These are phyloP conservation scores for Schwanniomyces yamadae DNA, from an alignment of 805 yeast genomes.

Conservation along the genomic window DNA sequence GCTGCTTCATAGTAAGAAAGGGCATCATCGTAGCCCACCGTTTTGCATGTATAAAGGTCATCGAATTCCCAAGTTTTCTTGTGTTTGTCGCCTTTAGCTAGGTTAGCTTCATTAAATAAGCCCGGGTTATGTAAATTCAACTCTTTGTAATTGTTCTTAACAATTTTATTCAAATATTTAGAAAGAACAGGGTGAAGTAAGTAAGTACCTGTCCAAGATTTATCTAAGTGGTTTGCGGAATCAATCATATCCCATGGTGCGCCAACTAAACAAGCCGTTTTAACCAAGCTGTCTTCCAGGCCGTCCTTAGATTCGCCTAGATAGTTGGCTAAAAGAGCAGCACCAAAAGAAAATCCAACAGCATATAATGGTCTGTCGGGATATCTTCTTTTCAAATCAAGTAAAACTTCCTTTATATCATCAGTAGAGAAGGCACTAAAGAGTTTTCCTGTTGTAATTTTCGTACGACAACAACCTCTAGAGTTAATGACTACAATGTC, in stretches of 20 bases:
- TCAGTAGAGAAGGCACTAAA: slow-evolving; percentile 72
- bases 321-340: slow-evolving; percentile 67
- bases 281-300: slow-evolving; percentile 22
- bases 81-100: slow-evolving; percentile 15
- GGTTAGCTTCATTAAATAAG: slow-evolving; percentile 23
- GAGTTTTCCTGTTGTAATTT: slow-evolving; percentile 64
- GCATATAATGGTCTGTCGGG: slow-evolving; percentile 65
- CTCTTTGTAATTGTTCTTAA: slow-evolving; percentile 35
- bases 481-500: slow-evolving; percentile 69
- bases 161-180: slow-evolving; percentile 29
- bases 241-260: slow-evolving; percentile 76
- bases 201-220: slow-evolving; percentile 33
- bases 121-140: slow-evolving; percentile 27
- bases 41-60: slow-evolving; percentile 57
- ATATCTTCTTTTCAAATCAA: slow-evolving; percentile 46
- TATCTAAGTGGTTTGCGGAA: slow-evolving; percentile 45
- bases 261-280: slow-evolving; percentile 55
- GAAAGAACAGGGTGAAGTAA: slow-evolving; percentile 34
- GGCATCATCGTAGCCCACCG: slow-evolving; percentile 64
- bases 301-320: slow-evolving; percentile 59
- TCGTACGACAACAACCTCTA: slow-evolving; percentile 75
- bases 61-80: slow-evolving; percentile 59
- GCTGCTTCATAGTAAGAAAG: slow-evolving; percentile 64
- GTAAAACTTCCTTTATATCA: slow-evolving; percentile 59
- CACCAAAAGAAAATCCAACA: slow-evolving; percentile 84